phyloP scores from a whole-genome alignment of 2,329 filamentous ascomycete genomes.

The Rutstroemia sp. region DNA sequence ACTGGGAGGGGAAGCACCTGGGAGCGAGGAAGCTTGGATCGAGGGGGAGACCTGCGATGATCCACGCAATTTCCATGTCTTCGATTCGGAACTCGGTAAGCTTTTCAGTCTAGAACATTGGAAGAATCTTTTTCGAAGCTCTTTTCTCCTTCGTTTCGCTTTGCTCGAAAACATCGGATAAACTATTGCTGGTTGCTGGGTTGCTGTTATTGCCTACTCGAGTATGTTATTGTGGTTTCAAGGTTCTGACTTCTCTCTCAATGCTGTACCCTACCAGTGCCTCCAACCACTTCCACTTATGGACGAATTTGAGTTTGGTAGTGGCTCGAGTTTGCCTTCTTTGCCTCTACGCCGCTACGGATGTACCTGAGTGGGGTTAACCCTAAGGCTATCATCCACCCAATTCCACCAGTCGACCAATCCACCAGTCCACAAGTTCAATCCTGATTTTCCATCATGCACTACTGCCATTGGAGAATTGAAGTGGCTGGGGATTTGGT shows the following conservation, averaged over 20 bases:
- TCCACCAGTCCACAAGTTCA: background rate
- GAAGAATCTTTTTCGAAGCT: background rate
- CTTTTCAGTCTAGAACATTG: background rate
- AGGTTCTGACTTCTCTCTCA: background rate
- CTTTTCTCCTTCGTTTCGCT: background rate
- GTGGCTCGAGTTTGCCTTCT: too few species aligned
- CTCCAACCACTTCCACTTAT: too few species aligned
- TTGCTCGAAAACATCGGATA: background rate
- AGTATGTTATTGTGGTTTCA: too few species aligned
- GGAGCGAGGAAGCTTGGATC: too few species aligned
- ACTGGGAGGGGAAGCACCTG: too few species aligned
- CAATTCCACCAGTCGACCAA: too few species aligned
- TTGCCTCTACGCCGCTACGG: background rate
- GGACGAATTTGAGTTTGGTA: too few species aligned
- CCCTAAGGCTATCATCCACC: too few species aligned
- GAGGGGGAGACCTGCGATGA: background rate
- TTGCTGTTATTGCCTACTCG: background rate
- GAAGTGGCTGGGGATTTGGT: constrained; percentile 2
- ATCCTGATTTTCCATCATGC: background rate
- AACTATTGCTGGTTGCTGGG: background rate
- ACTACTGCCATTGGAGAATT: background rate
- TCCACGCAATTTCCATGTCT: background rate
- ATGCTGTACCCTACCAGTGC: background rate
- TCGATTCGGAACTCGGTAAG: background rate
- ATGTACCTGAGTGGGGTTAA: constrained; percentile 4